These are phyloP conservation scores for Daphne laureola DNA, from an alignment of 441 rosid genomes.

Conservation along the genomic window DNA sequence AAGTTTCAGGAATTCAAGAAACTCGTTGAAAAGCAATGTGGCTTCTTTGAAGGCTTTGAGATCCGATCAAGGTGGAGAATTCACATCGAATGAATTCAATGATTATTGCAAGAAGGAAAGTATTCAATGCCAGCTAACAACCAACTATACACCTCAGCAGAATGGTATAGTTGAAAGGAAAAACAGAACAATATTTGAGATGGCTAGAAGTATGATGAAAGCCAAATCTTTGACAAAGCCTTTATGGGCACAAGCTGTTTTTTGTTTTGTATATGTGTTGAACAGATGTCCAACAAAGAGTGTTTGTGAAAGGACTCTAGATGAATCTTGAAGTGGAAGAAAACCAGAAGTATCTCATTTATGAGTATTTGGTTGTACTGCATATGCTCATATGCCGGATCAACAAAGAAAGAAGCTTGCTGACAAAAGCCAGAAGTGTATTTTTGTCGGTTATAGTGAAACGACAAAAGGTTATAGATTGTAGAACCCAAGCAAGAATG, in stretches of 20 bases:
- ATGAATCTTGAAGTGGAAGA: not conserved
- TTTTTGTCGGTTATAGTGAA: not conserved
- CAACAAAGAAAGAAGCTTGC: not conserved
- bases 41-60: not conserved
- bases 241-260: not conserved
- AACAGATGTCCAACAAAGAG: conserved; percentile 2
- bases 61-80: not conserved
- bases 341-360: not conserved
- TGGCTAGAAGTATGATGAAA: not conserved
- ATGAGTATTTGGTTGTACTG: not conserved
- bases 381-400: not conserved
- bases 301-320: not conserved
- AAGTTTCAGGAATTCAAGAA: not conserved
- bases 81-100: not conserved
- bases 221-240: not conserved
- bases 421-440: not conserved
- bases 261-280: conserved; percentile 1
- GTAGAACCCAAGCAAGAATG: not conserved
- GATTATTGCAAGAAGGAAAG: not conserved
- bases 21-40: not conserved
- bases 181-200: not conserved
- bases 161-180: not conserved
- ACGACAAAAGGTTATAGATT: not conserved
- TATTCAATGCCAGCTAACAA: not conserved
- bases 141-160: not conserved